These are phyloP conservation scores for Bromus sterilis DNA, from an alignment of 176 grass and related monocot genomes.

Conservation along the genomic window DNA sequence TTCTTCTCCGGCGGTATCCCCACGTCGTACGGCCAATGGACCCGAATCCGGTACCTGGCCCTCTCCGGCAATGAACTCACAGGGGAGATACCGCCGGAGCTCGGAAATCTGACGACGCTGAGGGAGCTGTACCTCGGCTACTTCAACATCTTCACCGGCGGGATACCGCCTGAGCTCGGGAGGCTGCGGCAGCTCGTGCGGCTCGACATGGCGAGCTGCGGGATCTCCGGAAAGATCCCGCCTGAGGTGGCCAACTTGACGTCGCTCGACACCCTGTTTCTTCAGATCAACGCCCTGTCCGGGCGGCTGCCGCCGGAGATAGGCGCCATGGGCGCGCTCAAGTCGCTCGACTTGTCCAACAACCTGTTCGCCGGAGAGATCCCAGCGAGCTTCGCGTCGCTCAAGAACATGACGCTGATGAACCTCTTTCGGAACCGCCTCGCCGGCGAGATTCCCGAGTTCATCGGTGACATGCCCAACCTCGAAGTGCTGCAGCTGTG, in stretches of 20 bases:
- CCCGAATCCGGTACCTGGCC: constrained; percentile 60
- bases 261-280: constrained; percentile 84
- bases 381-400: constrained; percentile 51
- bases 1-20: constrained; percentile 82
- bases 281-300: constrained; percentile 66
- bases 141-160: constrained; percentile 76
- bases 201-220: constrained; percentile 79
- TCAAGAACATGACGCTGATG: constrained; percentile 67
- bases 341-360: constrained; percentile 92
- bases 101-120: constrained; percentile 64
- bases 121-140: constrained; percentile 77
- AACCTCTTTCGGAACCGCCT: constrained; percentile 88
- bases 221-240: constrained; percentile 64
- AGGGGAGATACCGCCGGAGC: constrained; percentile 55
- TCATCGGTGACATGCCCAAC: constrained; percentile 60
- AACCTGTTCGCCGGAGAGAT: constrained; percentile 70
- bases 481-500: constrained; percentile 92
- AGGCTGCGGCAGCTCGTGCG: constrained; percentile 49
- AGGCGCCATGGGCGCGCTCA: constrained; percentile 50
- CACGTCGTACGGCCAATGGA: constrained; percentile 58
- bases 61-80: constrained; percentile 89
- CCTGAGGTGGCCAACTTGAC: constrained; percentile 46
- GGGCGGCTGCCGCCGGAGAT: constrained; percentile 57
- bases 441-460: constrained; percentile 60
- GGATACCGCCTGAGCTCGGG: constrained; percentile 70